phyloP scores from a whole-genome alignment of 257 asterid genomes.

The Lavandula angustifolia region DNA sequence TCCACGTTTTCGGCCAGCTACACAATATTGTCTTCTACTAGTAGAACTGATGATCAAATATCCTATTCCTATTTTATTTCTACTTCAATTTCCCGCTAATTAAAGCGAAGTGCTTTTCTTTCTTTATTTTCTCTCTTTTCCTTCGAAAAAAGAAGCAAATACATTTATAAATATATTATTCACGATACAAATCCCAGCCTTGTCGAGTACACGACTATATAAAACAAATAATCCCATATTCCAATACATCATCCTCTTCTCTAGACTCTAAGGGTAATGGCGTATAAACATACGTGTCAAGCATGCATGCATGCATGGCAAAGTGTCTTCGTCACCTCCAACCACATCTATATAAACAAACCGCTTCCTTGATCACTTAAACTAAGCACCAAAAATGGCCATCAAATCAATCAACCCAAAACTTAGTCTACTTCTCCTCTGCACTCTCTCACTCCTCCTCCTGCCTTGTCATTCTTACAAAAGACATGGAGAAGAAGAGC shows the following conservation, averaged over 20 bases:
- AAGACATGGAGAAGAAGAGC: background rate
- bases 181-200: too few species aligned
- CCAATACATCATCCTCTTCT: too few species aligned
- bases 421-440: constrained; percentile 23
- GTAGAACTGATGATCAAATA: too few species aligned
- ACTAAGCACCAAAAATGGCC: constrained; percentile 12
- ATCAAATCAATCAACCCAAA: background rate
- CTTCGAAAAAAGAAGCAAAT: too few species aligned
- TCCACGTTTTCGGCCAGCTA: background rate
- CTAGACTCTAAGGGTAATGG: too few species aligned
- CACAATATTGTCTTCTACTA: constrained; percentile 2
- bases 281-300: constrained; percentile 20
- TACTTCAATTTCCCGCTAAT: too few species aligned
- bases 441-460: constrained; percentile 27
- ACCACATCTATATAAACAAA: background rate
- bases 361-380: background rate
- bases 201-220: too few species aligned
- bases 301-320: constrained; percentile 32
- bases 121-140: too few species aligned
- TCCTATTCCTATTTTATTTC: too few species aligned
- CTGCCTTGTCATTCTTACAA: constrained; percentile 24
- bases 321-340: background rate
- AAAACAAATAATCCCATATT: too few species aligned
- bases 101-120: too few species aligned
- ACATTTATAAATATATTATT: too few species aligned